Evolutionary conservation across 2,329 filamentous ascomycete genomes (phyloP), one percentile per base, ranked within the genome.

Genomic region (Sclerotinia nivalis): DNA sequence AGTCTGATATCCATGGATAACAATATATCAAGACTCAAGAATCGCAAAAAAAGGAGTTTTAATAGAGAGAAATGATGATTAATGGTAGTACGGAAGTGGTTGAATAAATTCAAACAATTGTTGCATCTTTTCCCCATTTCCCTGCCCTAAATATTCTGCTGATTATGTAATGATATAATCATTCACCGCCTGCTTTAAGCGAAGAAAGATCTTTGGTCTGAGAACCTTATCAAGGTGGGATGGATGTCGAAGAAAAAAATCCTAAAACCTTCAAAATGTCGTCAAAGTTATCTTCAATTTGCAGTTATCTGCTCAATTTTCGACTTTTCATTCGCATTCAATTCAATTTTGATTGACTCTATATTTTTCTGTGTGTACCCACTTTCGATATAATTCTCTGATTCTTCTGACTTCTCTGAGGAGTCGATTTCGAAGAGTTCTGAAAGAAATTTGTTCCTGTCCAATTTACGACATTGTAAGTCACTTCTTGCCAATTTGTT

Each of bases 241-340:
- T 69, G 47, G 4, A 43, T 25, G 18, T 5, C 18, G 25, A 25
- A 52, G 61, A 68, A 69, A 68, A 68, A 62, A 54, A 45, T n/a
- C 66, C 60, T 58, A 69, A 69, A 66, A 64, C 66, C 60, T 62
- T 69, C 58, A 69, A 55, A 64, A 69, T 69, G 66, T 69, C 47
- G 34, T 68, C 31, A 28, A 54, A 45, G n/a, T 64, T 34, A 64
- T 62, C 54, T 50, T 43, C 47, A 25, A 18, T 49, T n/a, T n/a
- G 66, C 58, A 62, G 56, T 34, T 45, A 45, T 64, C 66, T 54
- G 56, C 58, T 34, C 15, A 8, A 45, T 34, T 43, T 54, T 10
- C 31, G n/a, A 49, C 43, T 31, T 55, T 64, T 54, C 9, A n/a
- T 40, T 45, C n/a, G 18, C 34, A 4, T 20, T 37, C 60, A 28